Conservation (phyloP, 257 asterid species). For the Forsythia suspensa region DNA sequence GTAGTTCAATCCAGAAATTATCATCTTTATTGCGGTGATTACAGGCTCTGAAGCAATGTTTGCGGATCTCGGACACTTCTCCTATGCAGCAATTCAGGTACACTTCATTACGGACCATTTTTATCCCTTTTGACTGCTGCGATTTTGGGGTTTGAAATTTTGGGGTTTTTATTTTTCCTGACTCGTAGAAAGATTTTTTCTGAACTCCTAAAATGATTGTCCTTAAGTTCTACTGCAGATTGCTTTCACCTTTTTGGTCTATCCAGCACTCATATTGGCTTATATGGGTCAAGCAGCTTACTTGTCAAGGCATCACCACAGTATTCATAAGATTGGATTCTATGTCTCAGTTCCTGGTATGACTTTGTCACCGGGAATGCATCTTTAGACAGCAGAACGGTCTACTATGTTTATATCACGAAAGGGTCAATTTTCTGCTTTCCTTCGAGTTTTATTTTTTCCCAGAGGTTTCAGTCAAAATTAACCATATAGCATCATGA, state of each 20-base stretch:
- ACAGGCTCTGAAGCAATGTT: slow-evolving; percentile 99
- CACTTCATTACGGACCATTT: neutral
- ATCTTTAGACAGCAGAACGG: neutral
- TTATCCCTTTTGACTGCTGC: neutral
- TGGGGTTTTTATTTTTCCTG: neutral
- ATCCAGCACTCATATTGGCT: slow-evolving; percentile 88
- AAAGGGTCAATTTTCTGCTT: neutral
- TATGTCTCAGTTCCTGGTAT: slow-evolving; percentile 96
- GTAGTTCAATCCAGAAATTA: neutral
- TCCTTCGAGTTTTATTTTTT: neutral
- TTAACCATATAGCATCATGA: neutral
- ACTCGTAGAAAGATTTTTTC: neutral
- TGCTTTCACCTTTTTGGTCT: slow-evolving; percentile 93
- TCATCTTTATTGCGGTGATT: neutral
- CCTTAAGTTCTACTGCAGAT: slow-evolving; percentile 53
- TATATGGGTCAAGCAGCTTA: slow-evolving; percentile 99
- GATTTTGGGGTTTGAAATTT: neutral
- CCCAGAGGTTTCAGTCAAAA: neutral
- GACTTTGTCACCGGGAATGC: neutral
- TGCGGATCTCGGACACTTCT: slow-evolving; percentile 98
- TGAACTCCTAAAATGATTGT: neutral
- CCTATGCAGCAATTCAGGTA: slow-evolving; percentile 91
- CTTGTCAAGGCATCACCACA: slow-evolving; percentile 80
- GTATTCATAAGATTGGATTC: slow-evolving; percentile 71
- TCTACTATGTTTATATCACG: neutral